Evolutionary conservation across 1,284 basidiomycete species (phyloP), one percentile per base, ranked within the genome.

Genomic region (Cronartium quercuum): DNA sequence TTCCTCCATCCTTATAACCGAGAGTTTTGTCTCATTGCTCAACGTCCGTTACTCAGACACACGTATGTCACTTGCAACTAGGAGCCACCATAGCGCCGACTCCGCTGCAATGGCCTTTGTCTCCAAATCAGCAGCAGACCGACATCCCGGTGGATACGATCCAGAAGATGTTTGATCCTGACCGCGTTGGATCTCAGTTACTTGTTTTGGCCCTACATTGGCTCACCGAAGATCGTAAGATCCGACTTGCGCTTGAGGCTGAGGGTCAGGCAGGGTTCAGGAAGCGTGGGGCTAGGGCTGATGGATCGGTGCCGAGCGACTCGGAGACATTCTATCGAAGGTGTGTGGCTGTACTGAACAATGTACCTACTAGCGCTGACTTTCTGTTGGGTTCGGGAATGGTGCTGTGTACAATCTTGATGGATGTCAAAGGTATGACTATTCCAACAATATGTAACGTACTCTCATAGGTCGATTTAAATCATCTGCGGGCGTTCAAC

Each of bases 271-370:
- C 87, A 18, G 83, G 86, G 80, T 71, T 75, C n/a, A 77, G 79
- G 69, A 89, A 88, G 82, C 84, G 92, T 68, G 92, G 92, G 12
- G 88, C 91, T 24, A 85, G 87, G 76, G 83, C 80, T 68, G 83
- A 86, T 70, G 37, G 71, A 82, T 83, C 83, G 6, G 84, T 87
- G 29, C 88, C 91, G 6, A 86, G 86, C 15, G 90, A 94, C 80
- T 91, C 91, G 5, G 91, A 94, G 82, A 88, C 86, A 0, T 97
- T 96, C 81, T 97, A 93, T 82, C 88, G 86, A 80, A 93, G 93
- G 90, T 92, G 81, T 76, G 84, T 73, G 10, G 63, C 18, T 1
- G 12, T 34, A 1, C 37, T 38, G 18, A 34, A 61, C 9, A 61
- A 34, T 47, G 51, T 55, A 51, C 35, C 6, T 24, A 3, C 21